Base-by-base conservation (phyloP, 805 yeast genomes). In the Cyberlindnera nakhonratchasimensis region DNA sequence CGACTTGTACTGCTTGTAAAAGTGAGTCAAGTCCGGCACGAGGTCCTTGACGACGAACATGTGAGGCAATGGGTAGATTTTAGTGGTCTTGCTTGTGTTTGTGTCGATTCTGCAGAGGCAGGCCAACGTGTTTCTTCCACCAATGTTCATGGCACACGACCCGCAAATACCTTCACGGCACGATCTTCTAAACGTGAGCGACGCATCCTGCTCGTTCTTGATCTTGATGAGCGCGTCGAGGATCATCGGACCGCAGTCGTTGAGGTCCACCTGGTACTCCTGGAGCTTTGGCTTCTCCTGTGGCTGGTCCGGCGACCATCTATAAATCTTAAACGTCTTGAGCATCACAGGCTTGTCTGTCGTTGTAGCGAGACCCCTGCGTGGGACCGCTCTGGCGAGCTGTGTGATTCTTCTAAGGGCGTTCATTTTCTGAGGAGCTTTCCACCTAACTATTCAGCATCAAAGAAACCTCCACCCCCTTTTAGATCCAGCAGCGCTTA, bases 161-260 rank as follows among this genome's bases (percentile, higher is more conserved):
- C 99, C 99, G 74, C 99, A 93, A 54, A 93, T 93, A 59, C 99
- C 99, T 72, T 93, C 99, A 74, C 99, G 88, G 73, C 99, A 93
- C 33, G 97, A 89, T 70, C 99, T 83, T 74, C 99, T 83, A 70
- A 93, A 86, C 5, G 99, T 93, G 63, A 93, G 78, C 24, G 97
- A 86, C 35, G 97, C 68, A 66, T 93, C 99, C 69, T 88, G 95
- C 70, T 93, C 99, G 67, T 91, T 89, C 70, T 93, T 93, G 69
- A 93, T 89, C 70, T 90, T 90, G 53, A 93, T 67, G 46, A 93
- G 69, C 21, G 98, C 99, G 67, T 93, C 99, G 61, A 93, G 74
- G 39, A 93, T 85, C 99, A 93, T 93, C 43, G 99, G 99, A 51
- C 99, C 99, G 70, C 96, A 87, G 39, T 82, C 71, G 70, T 89